Evolutionary conservation across 495 filamentous ascomycete species (phyloP).

Genomic region (Penicillium angulare): DNA sequence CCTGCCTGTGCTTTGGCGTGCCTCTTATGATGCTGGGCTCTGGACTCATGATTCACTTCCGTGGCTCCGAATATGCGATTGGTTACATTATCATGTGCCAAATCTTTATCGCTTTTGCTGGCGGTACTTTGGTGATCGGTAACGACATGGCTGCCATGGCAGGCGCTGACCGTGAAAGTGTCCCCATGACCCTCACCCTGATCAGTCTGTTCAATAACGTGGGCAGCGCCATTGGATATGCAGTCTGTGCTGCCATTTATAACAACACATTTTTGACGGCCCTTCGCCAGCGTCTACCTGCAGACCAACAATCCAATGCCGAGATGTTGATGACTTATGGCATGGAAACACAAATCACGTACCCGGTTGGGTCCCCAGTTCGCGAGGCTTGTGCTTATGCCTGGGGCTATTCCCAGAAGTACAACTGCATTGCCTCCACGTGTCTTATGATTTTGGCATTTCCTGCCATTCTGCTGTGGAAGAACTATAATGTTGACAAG

Average conservation of each 20-base stretch:
- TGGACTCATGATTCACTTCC: conserved; percentile 68
- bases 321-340: too few species aligned
- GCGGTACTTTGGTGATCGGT: conserved; percentile 38
- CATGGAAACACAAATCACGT: too few species aligned
- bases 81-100: conserved; percentile 76
- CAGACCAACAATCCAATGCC: conserved; percentile 18
- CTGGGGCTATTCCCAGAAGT: conserved; percentile 16
- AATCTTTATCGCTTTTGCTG: conserved; percentile 67
- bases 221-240: conserved; percentile 64
- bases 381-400: conserved; percentile 16
- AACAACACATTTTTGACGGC: conserved; percentile 54
- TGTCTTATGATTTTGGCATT: conserved; percentile 14
- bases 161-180: conserved; percentile 51
- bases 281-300: conserved; percentile 41
- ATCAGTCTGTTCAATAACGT: conserved; percentile 59
- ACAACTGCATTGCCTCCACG: conserved; percentile 15
- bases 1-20: conserved; percentile 59
- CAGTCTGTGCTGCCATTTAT: conserved; percentile 64
- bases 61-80: conserved; percentile 55
- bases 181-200: conserved; percentile 65
- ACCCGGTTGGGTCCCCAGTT: conserved; percentile 5
- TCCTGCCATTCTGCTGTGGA: conserved; percentile 19
- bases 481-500: conserved; percentile 19
- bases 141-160: conserved; percentile 69
- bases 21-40: conserved; percentile 63